A percentile compares a stretch with the other conserved stretches of the same genome.
phyloP scores from a whole-genome alignment of 805 yeast genomes.

The Ogataea populi-albae region DNA sequence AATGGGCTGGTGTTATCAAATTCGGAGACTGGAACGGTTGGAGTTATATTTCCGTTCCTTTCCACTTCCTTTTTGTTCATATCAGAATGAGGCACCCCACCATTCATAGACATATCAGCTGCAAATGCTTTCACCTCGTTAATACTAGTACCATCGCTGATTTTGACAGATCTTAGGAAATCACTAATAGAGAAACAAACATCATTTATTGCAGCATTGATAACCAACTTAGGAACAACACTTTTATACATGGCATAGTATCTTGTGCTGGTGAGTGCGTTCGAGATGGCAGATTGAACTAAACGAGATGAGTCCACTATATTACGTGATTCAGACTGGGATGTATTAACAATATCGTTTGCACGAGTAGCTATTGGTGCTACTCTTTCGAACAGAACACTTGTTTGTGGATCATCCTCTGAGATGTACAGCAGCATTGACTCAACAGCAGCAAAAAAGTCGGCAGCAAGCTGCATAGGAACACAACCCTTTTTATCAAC shows the following conservation, averaged over 20 bases:
- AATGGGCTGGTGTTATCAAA: no score
- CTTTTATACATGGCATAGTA: slow-evolving; percentile 63
- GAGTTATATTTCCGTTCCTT: no score
- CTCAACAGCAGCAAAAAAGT: slow-evolving; percentile 49
- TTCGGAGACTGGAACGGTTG: no score
- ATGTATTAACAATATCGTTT: slow-evolving; percentile 35
- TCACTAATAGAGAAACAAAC: slow-evolving; percentile 65
- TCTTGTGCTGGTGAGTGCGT: slow-evolving; percentile 72
- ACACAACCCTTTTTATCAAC: slow-evolving; percentile 41
- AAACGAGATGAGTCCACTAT: slow-evolving; percentile 39
- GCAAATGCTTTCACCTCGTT: background rate
- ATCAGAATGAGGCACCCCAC: no score
- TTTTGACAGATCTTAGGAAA: slow-evolving; percentile 51
- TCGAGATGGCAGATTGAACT: slow-evolving; percentile 67
- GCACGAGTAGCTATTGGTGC: slow-evolving; percentile 48
- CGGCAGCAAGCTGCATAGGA: slow-evolving; percentile 30
- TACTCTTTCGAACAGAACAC: slow-evolving; percentile 48
- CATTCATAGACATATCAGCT: background rate
- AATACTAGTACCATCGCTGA: slow-evolving; percentile 22
- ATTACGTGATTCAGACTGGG: slow-evolving; percentile 28
- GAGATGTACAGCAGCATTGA: slow-evolving; percentile 34
- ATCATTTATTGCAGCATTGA: slow-evolving; percentile 76
- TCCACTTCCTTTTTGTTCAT: no score
- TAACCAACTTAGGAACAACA: slow-evolving; percentile 65
- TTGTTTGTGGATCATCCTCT: slow-evolving; percentile 30